Evolutionary conservation across 768 basidiomycete genomes (phyloP), one percentile per base, ranked within the genome.

Genomic region (Serendipita sp.): DNA sequence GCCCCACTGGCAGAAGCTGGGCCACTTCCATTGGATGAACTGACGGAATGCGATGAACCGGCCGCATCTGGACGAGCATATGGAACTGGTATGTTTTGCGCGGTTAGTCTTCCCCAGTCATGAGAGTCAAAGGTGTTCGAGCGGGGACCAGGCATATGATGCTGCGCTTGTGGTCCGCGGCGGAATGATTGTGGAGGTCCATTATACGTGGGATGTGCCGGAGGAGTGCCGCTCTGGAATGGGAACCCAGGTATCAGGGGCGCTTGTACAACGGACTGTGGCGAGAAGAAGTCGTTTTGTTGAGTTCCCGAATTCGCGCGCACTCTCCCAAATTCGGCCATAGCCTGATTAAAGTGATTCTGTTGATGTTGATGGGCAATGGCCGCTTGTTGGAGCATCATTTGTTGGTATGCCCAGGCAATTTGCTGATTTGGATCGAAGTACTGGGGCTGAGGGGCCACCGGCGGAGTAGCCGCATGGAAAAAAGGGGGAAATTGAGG

Each of bases 51-150:
- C 30, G 84, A 81, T 0, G 89, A 91, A 51, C 81, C 83, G 4
- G 90, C 86, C 5, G 89, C 89, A 65, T 91, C 89, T 28, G 83
- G 80, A 65, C 88, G 84, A 32, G 82, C 85, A 72, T 91, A 92
- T 0, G 90, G 89, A 7, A 88, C 87, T 68, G 70, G 63, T 82
- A 80, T 80, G 83, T 81, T 64, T 86, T 84, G 45, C 16, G 53
- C 38, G n/a, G 38, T 51, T 46, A 56, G 24, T 44, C 64, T 45
- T 18, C 48, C 2, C 38, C 51, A 34, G 46, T 48, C 46, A 62
- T 62, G 51, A 16, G 18, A 3, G 67, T 68, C 44, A 69, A 66
- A 45, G 73, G 74, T 56, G 69, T 70, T 63, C 70, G 70, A 44
- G 41, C 48, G 69, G 68, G 16, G 74, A 71, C 3, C 72, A 45